Evolutionary conservation across 1,284 basidiomycete genomes (phyloP).

Genomic region (Apiotrichum gracile): DNA sequence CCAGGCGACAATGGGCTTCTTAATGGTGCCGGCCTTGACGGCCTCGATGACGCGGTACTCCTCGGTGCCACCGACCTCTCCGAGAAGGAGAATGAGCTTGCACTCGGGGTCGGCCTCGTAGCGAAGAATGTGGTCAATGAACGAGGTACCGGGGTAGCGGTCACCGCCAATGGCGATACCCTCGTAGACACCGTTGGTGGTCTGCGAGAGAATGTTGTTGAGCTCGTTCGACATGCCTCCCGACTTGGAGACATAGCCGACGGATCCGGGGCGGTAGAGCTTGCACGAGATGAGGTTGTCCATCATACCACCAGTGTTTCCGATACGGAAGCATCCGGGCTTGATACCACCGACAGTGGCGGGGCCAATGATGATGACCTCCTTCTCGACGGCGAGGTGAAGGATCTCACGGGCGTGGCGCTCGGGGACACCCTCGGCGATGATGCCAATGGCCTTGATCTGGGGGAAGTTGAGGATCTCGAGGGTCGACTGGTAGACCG

Average conservation of each 20-base stretch:
- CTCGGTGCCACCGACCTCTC: slow-evolving; percentile 97
- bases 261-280: slow-evolving; percentile 94
- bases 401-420: slow-evolving; percentile 94
- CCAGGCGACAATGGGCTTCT: slow-evolving; percentile 98
- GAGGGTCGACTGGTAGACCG: slow-evolving; percentile 89
- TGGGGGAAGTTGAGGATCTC: slow-evolving; percentile 73
- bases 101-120: slow-evolving; percentile 96
- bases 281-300: slow-evolving; percentile 99
- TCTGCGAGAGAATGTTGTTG: slow-evolving; percentile 97
- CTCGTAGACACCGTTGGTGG: slow-evolving; percentile 98
- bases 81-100: slow-evolving; percentile 97
- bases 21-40: slow-evolving; percentile 88
- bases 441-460: slow-evolving; percentile 83
- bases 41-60: slow-evolving; percentile 99
- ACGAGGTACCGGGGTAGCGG: slow-evolving; percentile 95
- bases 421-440: slow-evolving; percentile 98
- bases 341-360: slow-evolving; percentile 99
- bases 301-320: slow-evolving; percentile 99
- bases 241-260: slow-evolving; percentile 99
- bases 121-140: slow-evolving; percentile 97
- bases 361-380: slow-evolving; percentile 93
- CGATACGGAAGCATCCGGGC: slow-evolving; percentile 98
- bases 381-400: slow-evolving; percentile 77
- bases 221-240: slow-evolving; percentile 99
- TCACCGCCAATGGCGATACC: slow-evolving; percentile 99